Evolutionary conservation across 805 yeast genomes (phyloP), one percentile per base, ranked within the genome.

Genomic region (Cyberlindnera mississippiensis): DNA sequence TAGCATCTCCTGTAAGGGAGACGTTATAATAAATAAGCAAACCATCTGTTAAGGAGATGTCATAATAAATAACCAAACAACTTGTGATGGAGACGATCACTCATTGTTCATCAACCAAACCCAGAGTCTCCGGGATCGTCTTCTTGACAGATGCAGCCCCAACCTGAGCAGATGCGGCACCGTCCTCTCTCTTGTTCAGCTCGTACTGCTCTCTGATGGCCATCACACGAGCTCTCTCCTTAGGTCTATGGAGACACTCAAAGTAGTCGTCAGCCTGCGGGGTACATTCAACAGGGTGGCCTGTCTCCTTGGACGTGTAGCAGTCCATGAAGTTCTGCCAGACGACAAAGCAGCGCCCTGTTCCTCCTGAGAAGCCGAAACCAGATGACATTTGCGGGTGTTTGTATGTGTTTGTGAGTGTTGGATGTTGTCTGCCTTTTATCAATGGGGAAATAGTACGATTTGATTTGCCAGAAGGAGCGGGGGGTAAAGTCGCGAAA

Each of bases 191-290:
- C 22, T 40, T 35, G 17, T 46, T 49, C 35, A 41, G 47, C 42
- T 50, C 40, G 34, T 48, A 50, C 42, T 59, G 59, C 2, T 41
- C 43, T 40, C 57, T 55, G 20, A 62, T 55, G 24, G 52, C 35
- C 8, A 47, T 35, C 14, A 51, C 51, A 40, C 61, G 50, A 42
- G 49, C 45, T 37, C 53, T 63, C 56, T 69, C 78, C 55, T 72
- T 72, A 14, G 55, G 59, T 56, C 72, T 77, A 53, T 68, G 74
- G 35, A 73, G 63, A 51, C 78, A 73, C 58, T 73, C 78, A 37
- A 61, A 56, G 61, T 72, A 73, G 53, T 73, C 78, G 40, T 67
- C 74, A 15, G 69, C 66, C 36, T 59, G 52, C n/a, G 66, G 65
- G 28, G 56, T 55, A 59, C 78, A 73, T 44, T 66, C 60, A 14